A percentile compares a stretch with the other conserved stretches of the same genome.
These are phyloP conservation scores for Penicillium sp. DNA, from an alignment of 2,329 filamentous ascomycete genomes.

Conservation along the genomic window DNA sequence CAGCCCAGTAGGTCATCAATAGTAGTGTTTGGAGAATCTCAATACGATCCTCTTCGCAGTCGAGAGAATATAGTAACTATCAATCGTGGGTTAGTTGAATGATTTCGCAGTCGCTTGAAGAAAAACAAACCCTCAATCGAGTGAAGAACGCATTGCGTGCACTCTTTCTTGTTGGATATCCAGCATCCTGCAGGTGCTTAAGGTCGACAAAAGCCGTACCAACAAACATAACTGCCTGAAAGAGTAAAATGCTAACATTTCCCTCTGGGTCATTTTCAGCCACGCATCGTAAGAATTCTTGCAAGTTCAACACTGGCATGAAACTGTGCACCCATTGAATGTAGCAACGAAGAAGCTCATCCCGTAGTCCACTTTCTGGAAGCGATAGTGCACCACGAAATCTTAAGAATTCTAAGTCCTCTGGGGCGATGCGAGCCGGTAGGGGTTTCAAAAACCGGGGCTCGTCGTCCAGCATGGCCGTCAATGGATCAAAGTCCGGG, in stretches of 20 bases:
- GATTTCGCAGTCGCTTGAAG: neutral
- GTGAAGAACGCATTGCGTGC: slow-evolving; percentile 81
- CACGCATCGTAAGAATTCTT: slow-evolving; percentile 54
- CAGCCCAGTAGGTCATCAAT: slow-evolving; percentile 92
- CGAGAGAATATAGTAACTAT: slow-evolving; percentile 82
- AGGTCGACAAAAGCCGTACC: slow-evolving; percentile 81
- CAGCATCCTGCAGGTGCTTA: slow-evolving; percentile 67
- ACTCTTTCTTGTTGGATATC: slow-evolving; percentile 70
- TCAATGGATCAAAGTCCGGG: slow-evolving; percentile 39
- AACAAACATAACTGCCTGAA: slow-evolving; percentile 91
- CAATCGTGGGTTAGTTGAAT: slow-evolving; percentile 9
- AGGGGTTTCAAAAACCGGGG: slow-evolving; percentile 72
- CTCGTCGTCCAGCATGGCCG: slow-evolving; percentile 37
- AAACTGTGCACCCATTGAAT: slow-evolving; percentile 85
- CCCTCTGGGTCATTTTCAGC: slow-evolving; percentile 64
- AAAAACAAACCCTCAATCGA: slow-evolving; percentile 66
- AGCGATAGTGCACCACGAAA: slow-evolving; percentile 77
- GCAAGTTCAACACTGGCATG: slow-evolving; percentile 74
- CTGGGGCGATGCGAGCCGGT: slow-evolving; percentile 67
- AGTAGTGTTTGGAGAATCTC: slow-evolving; percentile 78
- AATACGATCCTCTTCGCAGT: slow-evolving; percentile 83
- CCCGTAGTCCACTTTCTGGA: slow-evolving; percentile 65
- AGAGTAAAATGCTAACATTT: slow-evolving; percentile 76
- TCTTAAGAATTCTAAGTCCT: slow-evolving; percentile 75
- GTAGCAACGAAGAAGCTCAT: slow-evolving; percentile 73